Percentiles rank a stretch among this genome's conserved stretches.
Conservation (phyloP, 2,329 filamentous ascomycete genomes). For the Pestalotiopsis sp. region DNA sequence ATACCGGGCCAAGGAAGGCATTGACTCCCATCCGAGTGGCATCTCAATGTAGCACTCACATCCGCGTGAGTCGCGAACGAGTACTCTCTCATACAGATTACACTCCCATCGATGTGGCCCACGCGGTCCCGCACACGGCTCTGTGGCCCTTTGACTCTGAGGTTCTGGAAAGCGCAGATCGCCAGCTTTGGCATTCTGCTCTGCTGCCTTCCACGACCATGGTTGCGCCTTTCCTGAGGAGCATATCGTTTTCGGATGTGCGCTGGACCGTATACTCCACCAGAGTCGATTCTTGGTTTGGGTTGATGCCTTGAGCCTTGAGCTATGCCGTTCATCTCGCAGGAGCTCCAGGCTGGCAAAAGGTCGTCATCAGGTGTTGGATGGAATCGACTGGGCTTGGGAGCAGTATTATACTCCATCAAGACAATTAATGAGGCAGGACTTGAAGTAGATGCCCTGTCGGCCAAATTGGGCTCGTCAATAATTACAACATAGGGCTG, state of each 20-base stretch:
- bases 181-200: no score
- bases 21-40: slow-evolving; percentile 36
- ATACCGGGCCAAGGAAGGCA: slow-evolving; percentile 16
- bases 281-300: slow-evolving; percentile 21
- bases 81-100: slow-evolving; percentile 43
- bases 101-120: slow-evolving; percentile 18
- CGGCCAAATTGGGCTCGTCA: background rate
- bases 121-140: no score
- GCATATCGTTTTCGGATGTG: background rate
- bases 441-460: background rate
- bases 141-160: no score
- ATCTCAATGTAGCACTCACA: slow-evolving; percentile 46
- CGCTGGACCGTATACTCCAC: background rate
- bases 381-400: background rate
- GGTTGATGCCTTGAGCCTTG: slow-evolving; percentile 16
- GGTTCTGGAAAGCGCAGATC: no score
- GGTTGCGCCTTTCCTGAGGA: background rate
- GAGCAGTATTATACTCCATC: background rate
- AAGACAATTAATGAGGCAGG: background rate
- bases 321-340: background rate
- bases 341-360: background rate
- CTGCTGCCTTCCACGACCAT: no score
- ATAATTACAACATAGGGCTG: no score
- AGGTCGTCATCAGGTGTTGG: background rate
- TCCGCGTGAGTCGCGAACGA: slow-evolving; percentile 44